Conservation (phyloP, 2,329 filamentous ascomycete genomes). For the Calonectria pseudoreteaudii region DNA sequence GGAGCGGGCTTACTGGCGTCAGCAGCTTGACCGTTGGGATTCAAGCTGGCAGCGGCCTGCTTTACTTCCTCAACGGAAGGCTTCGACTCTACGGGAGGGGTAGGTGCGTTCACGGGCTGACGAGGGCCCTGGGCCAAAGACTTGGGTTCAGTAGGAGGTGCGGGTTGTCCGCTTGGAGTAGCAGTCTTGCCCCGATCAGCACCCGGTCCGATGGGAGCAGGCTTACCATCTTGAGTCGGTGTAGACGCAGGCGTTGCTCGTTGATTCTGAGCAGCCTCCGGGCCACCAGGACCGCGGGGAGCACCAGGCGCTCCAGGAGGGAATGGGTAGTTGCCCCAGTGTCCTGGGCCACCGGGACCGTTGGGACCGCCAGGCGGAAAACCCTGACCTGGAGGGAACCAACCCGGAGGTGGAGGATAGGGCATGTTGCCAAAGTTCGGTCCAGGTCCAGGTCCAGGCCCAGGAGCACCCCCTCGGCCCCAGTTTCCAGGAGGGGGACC, state of each 20-base stretch:
- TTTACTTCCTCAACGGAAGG: constrained; percentile 63
- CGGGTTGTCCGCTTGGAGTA: constrained; percentile 57
- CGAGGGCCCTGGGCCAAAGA: constrained; percentile 58
- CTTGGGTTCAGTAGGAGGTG: constrained; percentile 67
- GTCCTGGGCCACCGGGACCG: constrained; percentile 71
- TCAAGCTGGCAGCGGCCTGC: constrained; percentile 56
- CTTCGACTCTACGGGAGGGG: constrained; percentile 77
- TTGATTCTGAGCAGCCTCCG: constrained; percentile 65
- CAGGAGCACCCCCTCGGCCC: constrained; percentile 64
- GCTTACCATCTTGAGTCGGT: constrained; percentile 55
- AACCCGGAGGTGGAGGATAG: constrained; percentile 81
- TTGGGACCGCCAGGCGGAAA: constrained; percentile 68
- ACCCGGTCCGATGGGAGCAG: constrained; percentile 64
- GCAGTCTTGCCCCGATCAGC: constrained; percentile 61
- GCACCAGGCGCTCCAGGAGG: constrained; percentile 67
- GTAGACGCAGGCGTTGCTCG: constrained; percentile 62
- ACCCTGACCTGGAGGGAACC: constrained; percentile 82
- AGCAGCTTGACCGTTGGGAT: constrained; percentile 51
- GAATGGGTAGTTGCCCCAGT: constrained; percentile 70
- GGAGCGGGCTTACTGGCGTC: constrained; percentile 55
- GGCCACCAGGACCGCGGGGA: constrained; percentile 49
- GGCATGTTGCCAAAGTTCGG: constrained; percentile 80
- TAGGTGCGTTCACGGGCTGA: constrained; percentile 64
- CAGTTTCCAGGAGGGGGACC: constrained; percentile 65
- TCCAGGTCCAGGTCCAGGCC: constrained; percentile 70